Percentiles rank a stretch among this genome's conserved stretches.
These are phyloP conservation scores for Neofusicoccum laricinum DNA, from an alignment of 2,329 filamentous ascomycete genomes.

Conservation along the genomic window DNA sequence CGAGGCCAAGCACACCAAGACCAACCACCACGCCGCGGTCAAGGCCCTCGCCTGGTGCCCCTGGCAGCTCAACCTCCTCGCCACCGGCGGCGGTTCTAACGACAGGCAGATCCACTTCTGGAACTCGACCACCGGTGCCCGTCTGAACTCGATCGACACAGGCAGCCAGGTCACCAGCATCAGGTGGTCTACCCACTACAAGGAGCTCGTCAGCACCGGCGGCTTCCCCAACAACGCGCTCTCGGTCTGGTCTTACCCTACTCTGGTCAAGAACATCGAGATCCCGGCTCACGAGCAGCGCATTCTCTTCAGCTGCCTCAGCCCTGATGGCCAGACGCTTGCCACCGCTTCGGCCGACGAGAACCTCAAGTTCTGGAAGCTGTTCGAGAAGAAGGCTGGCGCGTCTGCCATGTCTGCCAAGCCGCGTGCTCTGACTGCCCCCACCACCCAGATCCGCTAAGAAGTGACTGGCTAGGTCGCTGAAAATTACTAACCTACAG, in stretches of 20 bases:
- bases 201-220: conserved; percentile 95
- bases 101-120: conserved; percentile 99
- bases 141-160: conserved; percentile 98
- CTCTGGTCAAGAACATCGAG: conserved; percentile 93
- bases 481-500: conserved; percentile 7
- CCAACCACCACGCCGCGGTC: conserved; percentile 97
- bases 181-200: conserved; percentile 94
- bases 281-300: conserved; percentile 96
- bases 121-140: conserved; percentile 96
- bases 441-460: conserved; percentile 16
- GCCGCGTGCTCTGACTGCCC: conserved; percentile 10
- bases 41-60: conserved; percentile 99
- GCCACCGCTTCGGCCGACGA: conserved; percentile 95
- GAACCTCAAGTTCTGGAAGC: conserved; percentile 99
- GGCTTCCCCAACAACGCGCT: conserved; percentile 99
- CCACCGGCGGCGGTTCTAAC: conserved; percentile 92
- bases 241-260: conserved; percentile 99
- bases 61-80: conserved; percentile 96
- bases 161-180: conserved; percentile 96
- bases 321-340: conserved; percentile 96
- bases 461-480: not conserved
- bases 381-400: conserved; percentile 97
- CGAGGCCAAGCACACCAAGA: conserved; percentile 98
- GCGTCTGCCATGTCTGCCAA: not conserved
- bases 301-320: conserved; percentile 93